Conservation (phyloP, 352 stramenopile species). For the Phytophthora tentaculata region DNA sequence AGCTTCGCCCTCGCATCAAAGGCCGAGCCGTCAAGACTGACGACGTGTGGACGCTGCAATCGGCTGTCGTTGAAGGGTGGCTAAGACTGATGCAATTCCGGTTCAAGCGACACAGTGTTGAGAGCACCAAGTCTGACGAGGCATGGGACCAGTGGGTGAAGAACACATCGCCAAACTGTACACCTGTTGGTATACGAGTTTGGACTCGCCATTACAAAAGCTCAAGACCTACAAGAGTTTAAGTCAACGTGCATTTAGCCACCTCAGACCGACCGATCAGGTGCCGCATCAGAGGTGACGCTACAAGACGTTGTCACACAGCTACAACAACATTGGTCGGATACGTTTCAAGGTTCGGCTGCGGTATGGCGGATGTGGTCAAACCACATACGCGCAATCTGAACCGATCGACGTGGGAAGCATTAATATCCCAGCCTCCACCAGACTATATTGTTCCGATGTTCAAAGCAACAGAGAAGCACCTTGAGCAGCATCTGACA, state of each 20-base stretch:
- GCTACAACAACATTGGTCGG: no score
- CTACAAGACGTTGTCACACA: no score
- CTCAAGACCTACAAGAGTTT: neutral
- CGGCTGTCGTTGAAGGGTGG: constrained; percentile 3
- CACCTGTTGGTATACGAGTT: constrained; percentile 21
- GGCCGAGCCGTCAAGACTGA: constrained; percentile 15
- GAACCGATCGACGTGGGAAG: no score
- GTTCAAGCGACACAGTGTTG: constrained; percentile 8
- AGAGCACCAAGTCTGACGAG: constrained; percentile 6
- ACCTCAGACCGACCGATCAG: neutral
- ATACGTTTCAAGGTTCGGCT: no score
- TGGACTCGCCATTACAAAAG: constrained; percentile 8
- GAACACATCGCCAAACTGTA: constrained; percentile 8
- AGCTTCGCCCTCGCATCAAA: neutral
- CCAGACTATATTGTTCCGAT: no score
- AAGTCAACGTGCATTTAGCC: neutral
- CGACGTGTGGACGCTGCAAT: neutral
- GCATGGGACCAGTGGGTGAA: constrained; percentile 20
- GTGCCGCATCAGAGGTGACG: no score
- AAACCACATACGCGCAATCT: no score
- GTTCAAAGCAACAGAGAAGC: no score
- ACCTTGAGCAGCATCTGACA: constrained; percentile 1
- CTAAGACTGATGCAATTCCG: constrained; percentile 22
- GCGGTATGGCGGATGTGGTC: no score
- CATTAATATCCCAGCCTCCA: no score